Base-by-base conservation (phyloP, 139 green algal species). In the Parachlorella kessleri region DNA sequence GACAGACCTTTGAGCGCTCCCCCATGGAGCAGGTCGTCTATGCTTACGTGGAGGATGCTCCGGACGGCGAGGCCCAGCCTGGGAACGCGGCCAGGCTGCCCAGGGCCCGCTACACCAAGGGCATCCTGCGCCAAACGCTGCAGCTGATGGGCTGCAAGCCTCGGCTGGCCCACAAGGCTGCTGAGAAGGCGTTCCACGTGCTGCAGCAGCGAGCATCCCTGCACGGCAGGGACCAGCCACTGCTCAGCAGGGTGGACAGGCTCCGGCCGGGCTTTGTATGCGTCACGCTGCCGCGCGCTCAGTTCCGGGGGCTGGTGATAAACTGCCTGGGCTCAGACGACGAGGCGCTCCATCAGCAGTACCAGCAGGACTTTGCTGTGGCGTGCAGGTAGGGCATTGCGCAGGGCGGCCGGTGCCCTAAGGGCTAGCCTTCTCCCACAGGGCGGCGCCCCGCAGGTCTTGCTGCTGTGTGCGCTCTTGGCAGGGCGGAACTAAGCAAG, bases 141-240 rank as follows among this genome's bases (percentile, higher is more conserved):
- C 90, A 91, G 75, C 76, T 92, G 26, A 90, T 94, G 80, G 94
- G 94, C 7, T 94, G 87, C 82, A 98, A 98, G 71, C 87, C 90
- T 1, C 83, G 91, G 2, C 80, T 91, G 14, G 91, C 92, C 7
- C 71, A 93, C 78, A 95, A 95, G 79, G 85, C 89, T 28, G 72
- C 64, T 14, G 54, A 78, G 21, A 70, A 54, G 26, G 59, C 55
- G 30, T 90, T 84, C 37, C 72, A 42, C 32, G 80, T 86, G 8
- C 35, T 81, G 64, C 70, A 84, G 42, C 72, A 91, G 37, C 84
- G 79, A 6, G 70, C 80, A 3, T 55, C 42, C 6, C 48, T 88
- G 54, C 69, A 81, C 39, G 76, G 36, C 32, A 82, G 28, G 36
- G 42, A 81, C 32, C 38, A 37, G 28, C 70, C 39, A 35, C 26